These are phyloP conservation scores for Carallia brachiata DNA, from an alignment of 345 rosid species.

Conservation along the genomic window DNA sequence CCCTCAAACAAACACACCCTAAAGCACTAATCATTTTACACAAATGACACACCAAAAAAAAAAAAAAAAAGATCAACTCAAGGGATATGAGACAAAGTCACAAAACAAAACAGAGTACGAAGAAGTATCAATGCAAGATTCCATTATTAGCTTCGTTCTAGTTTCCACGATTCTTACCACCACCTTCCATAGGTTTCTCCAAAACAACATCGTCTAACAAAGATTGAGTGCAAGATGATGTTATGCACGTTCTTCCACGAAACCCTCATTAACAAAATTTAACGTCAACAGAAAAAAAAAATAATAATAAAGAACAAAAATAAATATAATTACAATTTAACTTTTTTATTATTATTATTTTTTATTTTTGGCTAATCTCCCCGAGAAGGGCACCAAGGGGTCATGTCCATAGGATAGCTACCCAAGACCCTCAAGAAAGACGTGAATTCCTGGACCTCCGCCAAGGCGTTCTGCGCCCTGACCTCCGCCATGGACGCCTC, in stretches of 20 bases:
- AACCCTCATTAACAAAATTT: not conserved
- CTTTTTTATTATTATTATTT: not conserved
- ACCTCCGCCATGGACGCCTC: conserved; percentile 97
- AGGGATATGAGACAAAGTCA: too few species aligned
- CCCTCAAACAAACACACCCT: too few species aligned
- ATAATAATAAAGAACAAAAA: not conserved
- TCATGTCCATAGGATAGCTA: conserved; percentile 99
- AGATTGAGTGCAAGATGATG: not conserved
- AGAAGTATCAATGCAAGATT: too few species aligned
- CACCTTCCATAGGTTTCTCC: too few species aligned
- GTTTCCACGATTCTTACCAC: too few species aligned
- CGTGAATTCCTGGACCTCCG: conserved; percentile 98
- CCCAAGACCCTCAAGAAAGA: conserved; percentile 95
- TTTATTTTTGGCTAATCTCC: conserved; percentile 20
- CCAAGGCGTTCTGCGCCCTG: conserved; percentile 91
- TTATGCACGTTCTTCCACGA: conserved; percentile 17
- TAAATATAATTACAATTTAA: too few species aligned
- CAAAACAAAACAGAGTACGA: too few species aligned
- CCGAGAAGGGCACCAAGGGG: conserved; percentile 78
- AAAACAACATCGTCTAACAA: not conserved
- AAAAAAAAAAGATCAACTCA: too few species aligned
- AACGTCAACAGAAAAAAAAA: conserved; percentile 11
- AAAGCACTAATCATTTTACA: too few species aligned
- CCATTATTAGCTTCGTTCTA: too few species aligned
- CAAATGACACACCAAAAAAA: too few species aligned